These are phyloP conservation scores for Dichotomocladium elegans DNA, from an alignment of 371 early-diverging fungal species.

Conservation along the genomic window DNA sequence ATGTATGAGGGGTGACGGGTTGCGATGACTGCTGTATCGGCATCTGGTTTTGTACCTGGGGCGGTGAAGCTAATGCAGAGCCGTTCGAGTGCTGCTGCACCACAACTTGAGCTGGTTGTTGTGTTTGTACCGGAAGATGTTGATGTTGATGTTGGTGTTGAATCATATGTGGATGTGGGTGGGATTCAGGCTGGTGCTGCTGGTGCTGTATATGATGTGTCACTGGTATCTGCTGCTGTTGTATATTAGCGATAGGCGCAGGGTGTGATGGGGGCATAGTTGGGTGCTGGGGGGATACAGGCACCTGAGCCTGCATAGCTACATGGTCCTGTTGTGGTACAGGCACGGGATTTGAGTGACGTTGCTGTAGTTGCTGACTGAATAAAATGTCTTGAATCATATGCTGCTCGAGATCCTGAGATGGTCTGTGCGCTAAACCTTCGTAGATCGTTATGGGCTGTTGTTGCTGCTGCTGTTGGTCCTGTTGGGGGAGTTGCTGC, in stretches of 20 bases:
- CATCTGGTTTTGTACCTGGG: no score
- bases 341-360: background rate
- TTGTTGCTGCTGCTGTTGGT: slow-evolving; percentile 3
- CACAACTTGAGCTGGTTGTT: slow-evolving; percentile 2
- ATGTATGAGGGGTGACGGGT: no score
- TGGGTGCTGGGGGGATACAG: no score
- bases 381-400: slow-evolving; percentile 13
- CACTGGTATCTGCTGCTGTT: no score
- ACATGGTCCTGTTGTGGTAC: background rate
- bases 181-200: no score
- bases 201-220: no score
- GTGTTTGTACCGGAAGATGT: slow-evolving; percentile 3
- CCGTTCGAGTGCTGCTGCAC: no score
- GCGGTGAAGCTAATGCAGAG: no score
- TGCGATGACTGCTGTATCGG: no score
- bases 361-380: slow-evolving; percentile 4
- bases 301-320: no score
- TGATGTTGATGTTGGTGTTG: slow-evolving; percentile 3
- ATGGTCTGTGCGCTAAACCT: slow-evolving; percentile 3
- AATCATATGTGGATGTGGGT: background rate
- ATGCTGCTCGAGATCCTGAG: slow-evolving; percentile 6
- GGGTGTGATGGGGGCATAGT: background rate
- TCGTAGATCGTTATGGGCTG: background rate
- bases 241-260: background rate
- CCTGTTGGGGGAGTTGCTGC: background rate